Conservation (phyloP, 2,329 filamentous ascomycete genomes). For the Colletotrichum gigasporum region DNA sequence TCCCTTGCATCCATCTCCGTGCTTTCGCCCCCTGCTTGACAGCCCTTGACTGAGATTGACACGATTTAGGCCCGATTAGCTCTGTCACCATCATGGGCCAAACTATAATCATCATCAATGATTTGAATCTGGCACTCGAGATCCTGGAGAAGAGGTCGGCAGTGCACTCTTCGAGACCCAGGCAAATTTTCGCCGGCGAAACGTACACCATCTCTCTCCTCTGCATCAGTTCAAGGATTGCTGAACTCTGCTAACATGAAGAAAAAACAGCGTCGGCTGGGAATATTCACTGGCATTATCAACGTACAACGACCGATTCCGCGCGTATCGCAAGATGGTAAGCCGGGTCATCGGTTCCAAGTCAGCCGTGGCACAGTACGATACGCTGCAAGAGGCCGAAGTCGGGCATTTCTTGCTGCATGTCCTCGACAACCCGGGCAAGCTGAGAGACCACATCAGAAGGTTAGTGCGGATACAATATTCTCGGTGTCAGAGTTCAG, state of each 20-base stretch:
- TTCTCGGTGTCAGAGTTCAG: not conserved
- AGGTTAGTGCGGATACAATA: conserved; percentile 41
- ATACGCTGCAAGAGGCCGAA: conserved; percentile 54
- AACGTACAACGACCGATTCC: conserved; percentile 47
- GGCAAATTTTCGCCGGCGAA: conserved; percentile 43
- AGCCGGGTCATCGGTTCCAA: conserved; percentile 55
- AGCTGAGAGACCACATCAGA: conserved; percentile 50
- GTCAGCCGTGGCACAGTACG: conserved; percentile 46
- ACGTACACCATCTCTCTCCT: conserved; percentile 39
- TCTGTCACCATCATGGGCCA: conserved; percentile 49
- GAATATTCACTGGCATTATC: conserved; percentile 44
- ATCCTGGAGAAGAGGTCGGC: conserved; percentile 46
- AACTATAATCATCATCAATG: conserved; percentile 52
- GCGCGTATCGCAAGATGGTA: conserved; percentile 54
- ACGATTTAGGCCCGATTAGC: conserved; percentile 35
- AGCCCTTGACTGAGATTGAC: not conserved
- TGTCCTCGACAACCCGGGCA: conserved; percentile 47
- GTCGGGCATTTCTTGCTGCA: conserved; percentile 53
- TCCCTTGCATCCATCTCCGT: not conserved
- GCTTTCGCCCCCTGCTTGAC: no score
- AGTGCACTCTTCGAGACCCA: conserved; percentile 44
- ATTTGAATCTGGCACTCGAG: conserved; percentile 44
- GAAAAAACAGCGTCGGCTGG: conserved; percentile 43
- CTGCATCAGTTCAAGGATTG: no score
- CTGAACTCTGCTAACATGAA: not conserved